Conservation (phyloP, 192 early-diverging fungal species). For the Allomyces macrogynus region DNA sequence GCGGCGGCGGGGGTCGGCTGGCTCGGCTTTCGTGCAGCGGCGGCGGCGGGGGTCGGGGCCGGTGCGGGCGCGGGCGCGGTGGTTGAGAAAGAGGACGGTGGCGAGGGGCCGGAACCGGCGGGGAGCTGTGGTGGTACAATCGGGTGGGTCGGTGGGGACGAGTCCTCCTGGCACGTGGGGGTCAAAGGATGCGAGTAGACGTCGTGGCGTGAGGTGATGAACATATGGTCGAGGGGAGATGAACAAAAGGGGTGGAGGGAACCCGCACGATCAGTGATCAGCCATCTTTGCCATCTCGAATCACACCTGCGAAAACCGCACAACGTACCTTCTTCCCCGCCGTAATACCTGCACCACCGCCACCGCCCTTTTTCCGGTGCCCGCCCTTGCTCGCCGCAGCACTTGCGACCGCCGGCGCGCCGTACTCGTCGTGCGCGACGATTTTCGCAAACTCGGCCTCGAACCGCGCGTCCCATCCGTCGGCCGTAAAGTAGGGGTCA, state of each 20-base stretch:
- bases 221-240: not conserved
- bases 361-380: not conserved
- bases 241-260: not conserved
- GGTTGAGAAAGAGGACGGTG: not conserved
- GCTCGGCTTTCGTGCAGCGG: not conserved
- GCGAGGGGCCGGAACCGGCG: not conserved
- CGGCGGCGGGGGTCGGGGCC: not conserved
- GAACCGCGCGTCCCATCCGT: conserved; percentile 28
- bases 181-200: not conserved
- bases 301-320: not conserved
- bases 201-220: not conserved
- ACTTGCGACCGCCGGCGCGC: not conserved
- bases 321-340: not conserved
- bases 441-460: conserved; percentile 21
- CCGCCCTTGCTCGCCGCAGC: not conserved
- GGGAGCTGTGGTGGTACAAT: not conserved
- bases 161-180: not conserved
- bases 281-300: not conserved
- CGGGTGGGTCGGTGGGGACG: not conserved
- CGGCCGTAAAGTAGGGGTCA: conserved; percentile 35
- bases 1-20: not conserved
- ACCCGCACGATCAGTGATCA: not conserved
- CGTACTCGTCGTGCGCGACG: not conserved
- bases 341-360: no score
- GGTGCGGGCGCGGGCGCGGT: not conserved